Conservation (phyloP, 345 rosid species). For the Anacardium occidentale region DNA sequence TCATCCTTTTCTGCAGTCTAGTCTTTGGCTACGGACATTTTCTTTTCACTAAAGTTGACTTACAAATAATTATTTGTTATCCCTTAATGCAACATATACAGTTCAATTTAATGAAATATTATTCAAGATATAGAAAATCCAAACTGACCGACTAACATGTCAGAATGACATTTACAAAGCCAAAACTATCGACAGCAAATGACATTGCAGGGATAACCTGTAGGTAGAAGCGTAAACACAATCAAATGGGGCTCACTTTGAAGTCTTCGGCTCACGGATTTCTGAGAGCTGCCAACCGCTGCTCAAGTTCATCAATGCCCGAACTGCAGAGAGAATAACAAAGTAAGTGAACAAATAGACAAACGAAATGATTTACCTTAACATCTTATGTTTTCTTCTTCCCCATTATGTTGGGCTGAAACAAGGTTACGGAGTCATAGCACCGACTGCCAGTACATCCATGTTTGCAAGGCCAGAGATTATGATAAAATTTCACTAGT, state of each 20-base stretch:
- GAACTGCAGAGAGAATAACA: constrained; percentile 49
- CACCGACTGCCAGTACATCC: not conserved
- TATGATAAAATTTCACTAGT: no score
- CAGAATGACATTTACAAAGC: not conserved
- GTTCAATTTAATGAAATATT: not conserved
- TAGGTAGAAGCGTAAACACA: not conserved
- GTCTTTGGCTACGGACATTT: not conserved
- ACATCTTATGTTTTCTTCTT: not conserved
- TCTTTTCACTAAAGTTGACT: not conserved
- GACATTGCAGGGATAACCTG: not conserved
- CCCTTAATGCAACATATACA: not conserved
- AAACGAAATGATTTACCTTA: not conserved
- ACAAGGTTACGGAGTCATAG: not conserved
- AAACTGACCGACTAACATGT: not conserved
- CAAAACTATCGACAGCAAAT: constrained; percentile 16
- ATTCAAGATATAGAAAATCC: not conserved
- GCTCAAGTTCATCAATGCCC: constrained; percentile 70
- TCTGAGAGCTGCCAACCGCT: constrained; percentile 90
- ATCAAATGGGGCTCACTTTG: not conserved
- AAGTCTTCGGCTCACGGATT: constrained; percentile 35
- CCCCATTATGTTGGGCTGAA: no score
- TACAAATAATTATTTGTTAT: not conserved
- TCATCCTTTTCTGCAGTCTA: not conserved
- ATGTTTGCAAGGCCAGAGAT: not conserved
- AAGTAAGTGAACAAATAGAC: constrained; percentile 3